Conservation (phyloP, 257 asterid genomes). For the Sherardia arvensis region DNA sequence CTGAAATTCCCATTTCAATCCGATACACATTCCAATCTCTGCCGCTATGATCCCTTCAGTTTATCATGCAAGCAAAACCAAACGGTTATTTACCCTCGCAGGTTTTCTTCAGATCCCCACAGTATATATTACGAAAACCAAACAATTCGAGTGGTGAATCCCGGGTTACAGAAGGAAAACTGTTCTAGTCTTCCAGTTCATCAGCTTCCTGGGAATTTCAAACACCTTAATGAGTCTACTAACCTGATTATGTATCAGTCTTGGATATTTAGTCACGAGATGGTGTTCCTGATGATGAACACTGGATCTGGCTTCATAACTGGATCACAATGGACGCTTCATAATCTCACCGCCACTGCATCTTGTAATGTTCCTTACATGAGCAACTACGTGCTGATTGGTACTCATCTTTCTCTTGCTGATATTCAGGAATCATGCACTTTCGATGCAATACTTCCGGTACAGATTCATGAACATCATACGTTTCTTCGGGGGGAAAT, state of each 20-base stretch:
- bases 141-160: neutral
- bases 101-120: neutral
- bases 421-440: neutral
- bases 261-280: neutral
- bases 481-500: neutral
- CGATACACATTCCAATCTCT: neutral
- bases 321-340: neutral
- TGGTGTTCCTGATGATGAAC: neutral
- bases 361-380: neutral
- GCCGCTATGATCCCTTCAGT: neutral
- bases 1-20: neutral
- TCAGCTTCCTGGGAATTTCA: neutral
- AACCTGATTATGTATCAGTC: neutral
- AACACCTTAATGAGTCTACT: neutral
- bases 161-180: neutral
- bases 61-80: neutral
- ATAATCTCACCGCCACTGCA: neutral
- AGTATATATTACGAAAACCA: neutral
- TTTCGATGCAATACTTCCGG: neutral
- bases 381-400: too few relatives aligned
- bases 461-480: neutral
- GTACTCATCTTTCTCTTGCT: too few relatives aligned
- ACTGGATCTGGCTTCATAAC: too few relatives aligned
- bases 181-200: constrained; percentile 2
- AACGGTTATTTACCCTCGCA: neutral